Conservation (phyloP, 2,329 filamentous ascomycete species). For the Botrytis paeoniae region DNA sequence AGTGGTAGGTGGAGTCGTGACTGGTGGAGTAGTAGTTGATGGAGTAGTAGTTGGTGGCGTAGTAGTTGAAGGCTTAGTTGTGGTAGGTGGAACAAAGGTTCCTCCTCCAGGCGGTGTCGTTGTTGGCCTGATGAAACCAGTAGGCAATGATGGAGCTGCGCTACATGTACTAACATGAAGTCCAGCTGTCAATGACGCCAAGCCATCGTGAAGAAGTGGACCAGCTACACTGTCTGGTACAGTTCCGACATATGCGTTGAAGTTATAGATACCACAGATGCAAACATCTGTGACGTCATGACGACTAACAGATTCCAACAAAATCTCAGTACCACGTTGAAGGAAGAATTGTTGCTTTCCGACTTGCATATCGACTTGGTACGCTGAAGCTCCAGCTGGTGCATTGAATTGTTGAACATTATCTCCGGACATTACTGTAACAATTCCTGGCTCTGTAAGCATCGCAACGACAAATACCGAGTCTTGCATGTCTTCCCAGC, state of each 20-base stretch:
- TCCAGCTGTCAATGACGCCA: slow-evolving; percentile 36
- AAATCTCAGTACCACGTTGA: slow-evolving; percentile 18
- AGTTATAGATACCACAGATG: slow-evolving; percentile 31
- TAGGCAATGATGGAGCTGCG: slow-evolving; percentile 37
- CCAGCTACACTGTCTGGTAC: slow-evolving; percentile 27
- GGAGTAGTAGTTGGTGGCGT: neutral
- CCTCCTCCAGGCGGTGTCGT: slow-evolving; percentile 20
- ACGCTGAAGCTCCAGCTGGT: slow-evolving; percentile 27
- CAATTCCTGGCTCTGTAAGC: slow-evolving; percentile 33
- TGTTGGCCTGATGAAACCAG: slow-evolving; percentile 29
- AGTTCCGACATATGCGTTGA: slow-evolving; percentile 32
- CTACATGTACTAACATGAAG: slow-evolving; percentile 37
- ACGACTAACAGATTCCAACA: slow-evolving; percentile 25
- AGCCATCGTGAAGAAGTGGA: slow-evolving; percentile 32
- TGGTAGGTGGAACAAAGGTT: slow-evolving; percentile 7
- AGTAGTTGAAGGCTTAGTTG: slow-evolving; percentile 14
- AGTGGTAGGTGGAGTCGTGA: slow-evolving; percentile 9
- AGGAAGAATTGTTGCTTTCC: slow-evolving; percentile 28
- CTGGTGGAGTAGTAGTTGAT: neutral
- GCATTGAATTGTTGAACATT: slow-evolving; percentile 26
- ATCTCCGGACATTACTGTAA: slow-evolving; percentile 35
- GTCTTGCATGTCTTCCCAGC: slow-evolving; percentile 36
- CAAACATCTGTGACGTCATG: slow-evolving; percentile 26
- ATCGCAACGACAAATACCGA: slow-evolving; percentile 32
- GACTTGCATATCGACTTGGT: slow-evolving; percentile 26